A percentile compares a stretch with the other conserved stretches of the same genome.
phyloP scores from a whole-genome alignment of 169 alveolate genomes.

The Plasmodium blacklocki region DNA sequence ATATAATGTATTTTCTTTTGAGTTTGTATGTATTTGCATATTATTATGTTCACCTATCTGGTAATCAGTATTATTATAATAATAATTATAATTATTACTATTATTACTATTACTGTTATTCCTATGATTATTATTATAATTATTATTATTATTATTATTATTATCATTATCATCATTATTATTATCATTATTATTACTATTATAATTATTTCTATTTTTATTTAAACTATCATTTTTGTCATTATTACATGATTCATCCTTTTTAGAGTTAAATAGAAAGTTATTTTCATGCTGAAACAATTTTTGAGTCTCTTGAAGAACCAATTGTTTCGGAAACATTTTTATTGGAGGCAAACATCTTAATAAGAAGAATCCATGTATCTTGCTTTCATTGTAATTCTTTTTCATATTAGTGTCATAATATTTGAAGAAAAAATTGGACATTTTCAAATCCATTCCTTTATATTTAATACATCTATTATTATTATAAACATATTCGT shows the following conservation, averaged over 20 bases:
- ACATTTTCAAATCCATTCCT: conserved; percentile 24
- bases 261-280: neutral
- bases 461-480: conserved; percentile 12
- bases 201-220: conserved; percentile 8
- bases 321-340: conserved; percentile 60
- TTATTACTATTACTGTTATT: neutral
- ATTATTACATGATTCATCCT: neutral
- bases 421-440: conserved; percentile 43
- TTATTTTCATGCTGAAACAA: conserved; percentile 24
- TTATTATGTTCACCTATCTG: conserved; percentile 27
- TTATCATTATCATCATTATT: conserved; percentile 7
- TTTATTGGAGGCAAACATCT: conserved; percentile 72
- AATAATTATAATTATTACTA: conserved; percentile 4
- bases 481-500: neutral
- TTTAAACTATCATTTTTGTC: conserved; percentile 8
- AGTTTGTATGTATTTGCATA: conserved; percentile 10
- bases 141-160: neutral
- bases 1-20: conserved; percentile 14
- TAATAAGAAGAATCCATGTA: conserved; percentile 54
- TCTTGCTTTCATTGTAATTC: conserved; percentile 51
- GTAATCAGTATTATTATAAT: neutral
- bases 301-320: conserved; percentile 41
- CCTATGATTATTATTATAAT: too few relatives aligned
- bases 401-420: conserved; percentile 27
- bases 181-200: neutral